Evolutionary conservation across 2,329 filamentous ascomycete genomes (phyloP), one percentile per base, ranked within the genome.

Genomic region (Fusarium sp.): DNA sequence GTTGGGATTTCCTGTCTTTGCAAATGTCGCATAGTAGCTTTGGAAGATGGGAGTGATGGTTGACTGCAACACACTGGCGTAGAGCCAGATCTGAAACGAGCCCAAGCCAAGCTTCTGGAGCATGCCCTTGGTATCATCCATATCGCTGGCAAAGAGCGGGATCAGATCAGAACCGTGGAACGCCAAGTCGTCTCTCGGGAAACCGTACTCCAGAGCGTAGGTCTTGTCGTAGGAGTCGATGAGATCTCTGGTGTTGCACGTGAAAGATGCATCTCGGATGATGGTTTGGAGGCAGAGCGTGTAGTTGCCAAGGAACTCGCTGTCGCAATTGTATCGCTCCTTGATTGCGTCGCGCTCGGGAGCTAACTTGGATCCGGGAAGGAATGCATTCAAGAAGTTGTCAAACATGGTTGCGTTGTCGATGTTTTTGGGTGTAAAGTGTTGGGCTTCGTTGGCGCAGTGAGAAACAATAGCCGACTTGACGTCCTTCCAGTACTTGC

Each of bases 241-340:
- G 15, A 51, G 6, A 16, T 65, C 53, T 30, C 67, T 23, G 0
- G 48, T 70, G 18, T 70, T 70, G 43, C 67, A 70, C 3, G 65
- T 65, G 23, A 70, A 70, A 10, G 53, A 37, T 7, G 36, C 11
- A 11, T 70, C 61, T 4, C 58, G 57, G 6, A 68, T 61, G 10
- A 53, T 31, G 1, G 7, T 43, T 4, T 34, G 16, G 1, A 60
- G 27, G 44, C 65, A 68, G 0, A 18, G 6, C 1, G 48, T 13
- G 16, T 37, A 62, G 5, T 61, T 36, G 7, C 40, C 18, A 8
- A 23, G 2, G 6, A 16, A 50, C 1, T 31, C 27, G 2, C 18
- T 18, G 13, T 13, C 15, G 31, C 55, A 60, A 18, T 55, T 28
- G 18, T 70, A 70, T 18, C 52, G 27, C 5, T 44, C 2, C 12